These are phyloP conservation scores for Rhizodiscina lignyota DNA, from an alignment of 495 filamentous ascomycete species.

Conservation along the genomic window DNA sequence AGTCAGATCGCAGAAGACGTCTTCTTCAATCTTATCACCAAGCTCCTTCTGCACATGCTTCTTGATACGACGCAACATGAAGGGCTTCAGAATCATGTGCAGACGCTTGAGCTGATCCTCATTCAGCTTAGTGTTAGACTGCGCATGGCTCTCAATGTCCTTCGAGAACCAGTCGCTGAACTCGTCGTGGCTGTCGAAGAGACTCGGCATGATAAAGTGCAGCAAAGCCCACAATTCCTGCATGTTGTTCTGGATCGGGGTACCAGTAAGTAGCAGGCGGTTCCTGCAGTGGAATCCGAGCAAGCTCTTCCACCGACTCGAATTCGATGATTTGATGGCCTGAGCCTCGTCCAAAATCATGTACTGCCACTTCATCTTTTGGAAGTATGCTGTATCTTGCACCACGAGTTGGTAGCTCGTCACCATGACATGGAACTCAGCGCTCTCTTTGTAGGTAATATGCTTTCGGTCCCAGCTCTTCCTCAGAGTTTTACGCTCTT, in stretches of 20 bases:
- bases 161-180: conserved; percentile 99
- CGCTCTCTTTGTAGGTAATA: conserved; percentile 82
- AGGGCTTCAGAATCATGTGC: conserved; percentile 97
- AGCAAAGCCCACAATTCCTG: conserved; percentile 95
- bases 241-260: conserved; percentile 99
- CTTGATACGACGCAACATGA: conserved; percentile 98
- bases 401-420: conserved; percentile 97
- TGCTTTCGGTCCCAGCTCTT: conserved; percentile 99
- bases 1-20: conserved; percentile 91
- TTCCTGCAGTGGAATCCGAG: conserved; percentile 93
- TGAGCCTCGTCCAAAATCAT: conserved; percentile 99
- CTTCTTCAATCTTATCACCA: conserved; percentile 93
- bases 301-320: conserved; percentile 90
- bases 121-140: conserved; percentile 96
- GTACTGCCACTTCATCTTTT: conserved; percentile 98
- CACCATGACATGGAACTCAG: conserved; percentile 86
- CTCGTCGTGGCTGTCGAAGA: conserved; percentile 97
- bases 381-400: conserved; percentile 87
- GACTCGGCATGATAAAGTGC: conserved; percentile 97
- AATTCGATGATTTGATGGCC: conserved; percentile 94
- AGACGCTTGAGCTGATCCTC: conserved; percentile 91
- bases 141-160: conserved; percentile 95
- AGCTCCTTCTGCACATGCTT: conserved; percentile 98
- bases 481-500: conserved; percentile 85
- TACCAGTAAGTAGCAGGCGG: conserved; percentile 84